Percentiles rank a stretch among this genome's conserved stretches.
These are phyloP conservation scores for Poteriospumella lacustris DNA, from an alignment of 108 stramenopile species.

Conservation along the genomic window DNA sequence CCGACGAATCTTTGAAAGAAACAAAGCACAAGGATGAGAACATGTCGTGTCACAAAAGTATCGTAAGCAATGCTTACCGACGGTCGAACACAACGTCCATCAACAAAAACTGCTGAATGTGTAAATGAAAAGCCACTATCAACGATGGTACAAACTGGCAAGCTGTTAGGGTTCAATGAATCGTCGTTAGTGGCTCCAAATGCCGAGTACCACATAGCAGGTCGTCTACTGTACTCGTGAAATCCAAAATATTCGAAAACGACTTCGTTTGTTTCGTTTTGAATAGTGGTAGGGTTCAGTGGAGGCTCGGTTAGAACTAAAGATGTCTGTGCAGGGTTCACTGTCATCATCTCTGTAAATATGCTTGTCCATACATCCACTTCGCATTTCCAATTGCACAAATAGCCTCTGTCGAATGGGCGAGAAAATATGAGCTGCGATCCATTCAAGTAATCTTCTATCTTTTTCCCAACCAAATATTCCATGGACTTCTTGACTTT, in stretches of 20 bases:
- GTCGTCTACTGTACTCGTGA: conserved; percentile 36
- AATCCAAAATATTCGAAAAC: conserved; percentile 53
- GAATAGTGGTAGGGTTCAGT: conserved; percentile 32
- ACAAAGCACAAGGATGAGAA: neutral
- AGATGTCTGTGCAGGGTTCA: conserved; percentile 31
- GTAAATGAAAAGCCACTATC: conserved; percentile 84
- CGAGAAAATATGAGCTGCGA: conserved; percentile 38
- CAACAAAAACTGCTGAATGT: conserved; percentile 69
- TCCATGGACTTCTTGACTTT: conserved; percentile 23
- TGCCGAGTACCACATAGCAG: conserved; percentile 40
- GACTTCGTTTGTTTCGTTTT: conserved; percentile 24
- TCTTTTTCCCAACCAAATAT: conserved; percentile 43
- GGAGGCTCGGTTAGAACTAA: conserved; percentile 47
- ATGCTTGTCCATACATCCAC: conserved; percentile 32
- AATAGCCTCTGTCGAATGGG: conserved; percentile 48
- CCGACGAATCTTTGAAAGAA: conserved; percentile 65
- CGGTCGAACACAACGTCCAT: conserved; percentile 28
- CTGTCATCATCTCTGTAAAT: neutral
- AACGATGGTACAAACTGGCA: conserved; percentile 62
- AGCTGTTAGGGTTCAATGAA: neutral
- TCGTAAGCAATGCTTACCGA: neutral
- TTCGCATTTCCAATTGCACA: conserved; percentile 49
- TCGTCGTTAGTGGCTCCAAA: conserved; percentile 28
- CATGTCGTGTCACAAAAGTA: neutral
- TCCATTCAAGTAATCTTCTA: conserved; percentile 35